Base-by-base conservation (phyloP, 495 filamentous ascomycete species). In the Poronia punctata region DNA sequence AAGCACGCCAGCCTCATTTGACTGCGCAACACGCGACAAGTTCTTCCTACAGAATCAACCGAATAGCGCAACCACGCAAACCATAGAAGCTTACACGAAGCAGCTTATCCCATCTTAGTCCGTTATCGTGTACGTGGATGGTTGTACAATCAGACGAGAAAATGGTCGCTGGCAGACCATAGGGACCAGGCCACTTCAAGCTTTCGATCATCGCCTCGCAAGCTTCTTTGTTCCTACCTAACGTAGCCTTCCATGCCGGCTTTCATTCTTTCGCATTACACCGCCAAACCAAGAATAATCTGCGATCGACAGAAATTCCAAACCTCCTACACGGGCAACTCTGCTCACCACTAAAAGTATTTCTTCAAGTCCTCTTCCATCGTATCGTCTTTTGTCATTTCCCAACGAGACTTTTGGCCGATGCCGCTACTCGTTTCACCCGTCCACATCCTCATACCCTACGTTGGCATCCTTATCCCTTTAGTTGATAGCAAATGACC, bases 21-120 rank as follows among this genome's bases (percentile, higher is more conserved):
- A 32, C 12, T 14, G 21, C 33, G 22, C 42, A 48, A 46, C 48
- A 55, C 54, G 55, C 55, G 55, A 55, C 50, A 57, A 48, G 45
- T 48, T 52, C 52, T 52, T 37, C 47, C 40, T 26, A 25, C 27
- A 52, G 49, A 34, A 23, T 23, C 26, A 31, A 40, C 24, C 30
- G 17, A 10, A 21, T 45, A 47, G 23, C 48, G 43, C 40, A 48
- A 42, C 37, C 43, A 36, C 45, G 25, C 24, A 43, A 12, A 41
- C 32, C 33, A n/a, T n/a, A n/a, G n/a, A n/a, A n/a, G n/a, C 24
- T 29, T 40, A 41, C 36, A 41, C 29, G 17, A 16, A 38, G 7
- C 15, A 20, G 14, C 19, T 16, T 22, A 5, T 15, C 22, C 20
- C 24, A 30, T 7, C n/a, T 23, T 33, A 20, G 23, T 29, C 17